These are phyloP conservation scores for Pseudohalonectria lignicola DNA, from an alignment of 2,329 filamentous ascomycete species.

Conservation along the genomic window DNA sequence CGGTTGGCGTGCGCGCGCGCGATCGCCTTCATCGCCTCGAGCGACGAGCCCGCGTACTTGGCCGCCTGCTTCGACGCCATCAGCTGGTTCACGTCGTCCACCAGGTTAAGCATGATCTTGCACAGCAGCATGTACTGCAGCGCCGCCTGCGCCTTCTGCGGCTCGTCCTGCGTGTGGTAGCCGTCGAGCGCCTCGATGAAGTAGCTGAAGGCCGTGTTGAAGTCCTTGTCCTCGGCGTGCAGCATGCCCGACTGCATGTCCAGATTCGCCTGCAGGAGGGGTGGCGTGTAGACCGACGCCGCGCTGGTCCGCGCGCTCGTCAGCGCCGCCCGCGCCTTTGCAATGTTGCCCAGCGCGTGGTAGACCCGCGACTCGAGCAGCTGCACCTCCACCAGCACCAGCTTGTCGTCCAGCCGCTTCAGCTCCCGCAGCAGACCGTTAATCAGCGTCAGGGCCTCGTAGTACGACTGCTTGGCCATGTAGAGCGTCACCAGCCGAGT, in stretches of 20 bases:
- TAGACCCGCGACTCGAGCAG: conserved; percentile 94
- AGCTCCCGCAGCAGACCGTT: conserved; percentile 92
- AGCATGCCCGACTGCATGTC: conserved; percentile 99
- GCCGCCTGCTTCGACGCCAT: conserved; percentile 94
- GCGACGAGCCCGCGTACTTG: conserved; percentile 88
- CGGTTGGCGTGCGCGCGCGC: conserved; percentile 91
- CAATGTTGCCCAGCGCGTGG: conserved; percentile 91
- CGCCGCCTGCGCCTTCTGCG: conserved; percentile 82
- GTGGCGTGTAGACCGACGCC: conserved; percentile 93
- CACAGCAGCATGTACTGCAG: conserved; percentile 99
- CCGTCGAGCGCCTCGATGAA: conserved; percentile 98
- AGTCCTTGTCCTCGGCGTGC: conserved; percentile 96
- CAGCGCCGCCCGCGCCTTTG: conserved; percentile 88
- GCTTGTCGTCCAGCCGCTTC: conserved; percentile 96
- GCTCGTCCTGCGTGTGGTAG: conserved; percentile 87
- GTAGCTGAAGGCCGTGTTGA: conserved; percentile 97
- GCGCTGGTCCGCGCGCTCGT: conserved; percentile 92
- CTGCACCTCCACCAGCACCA: conserved; percentile 95
- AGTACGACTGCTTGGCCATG: conserved; percentile 96
- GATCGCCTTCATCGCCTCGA: conserved; percentile 99
- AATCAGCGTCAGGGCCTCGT: conserved; percentile 92
- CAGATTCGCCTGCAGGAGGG: conserved; percentile 85
- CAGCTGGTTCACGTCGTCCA: conserved; percentile 89
- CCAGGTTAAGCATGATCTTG: conserved; percentile 98
- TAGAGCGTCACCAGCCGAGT: conserved; percentile 86